phyloP scores from a whole-genome alignment of 208 protist species.

The Kentomonas sorsogonicus region DNA sequence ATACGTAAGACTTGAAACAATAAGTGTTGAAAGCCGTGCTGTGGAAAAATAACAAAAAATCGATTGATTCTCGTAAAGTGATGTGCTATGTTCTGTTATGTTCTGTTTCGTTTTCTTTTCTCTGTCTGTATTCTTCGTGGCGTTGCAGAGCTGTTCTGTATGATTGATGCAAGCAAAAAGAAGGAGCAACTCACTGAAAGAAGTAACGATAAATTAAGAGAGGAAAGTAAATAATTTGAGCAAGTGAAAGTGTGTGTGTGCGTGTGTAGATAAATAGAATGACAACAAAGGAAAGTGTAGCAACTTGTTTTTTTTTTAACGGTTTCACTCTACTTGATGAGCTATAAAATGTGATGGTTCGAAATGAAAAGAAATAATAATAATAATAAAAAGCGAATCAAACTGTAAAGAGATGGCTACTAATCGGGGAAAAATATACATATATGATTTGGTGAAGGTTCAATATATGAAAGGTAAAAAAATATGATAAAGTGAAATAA shows the following conservation, averaged over 20 bases:
- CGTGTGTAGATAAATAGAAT: background rate
- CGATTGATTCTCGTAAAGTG: background rate
- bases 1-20: slow-evolving; percentile 2
- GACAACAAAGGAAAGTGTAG: background rate
- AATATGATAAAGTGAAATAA: background rate
- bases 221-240: background rate
- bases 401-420: slow-evolving; percentile 8
- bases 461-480: background rate
- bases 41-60: slow-evolving; percentile 6
- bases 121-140: too few species aligned
- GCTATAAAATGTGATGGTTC: too few species aligned
- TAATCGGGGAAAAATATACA: too few species aligned
- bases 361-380: slow-evolving; percentile 13
- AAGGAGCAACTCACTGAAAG: too few species aligned
- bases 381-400: slow-evolving; percentile 16
- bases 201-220: background rate
- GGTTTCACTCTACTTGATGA: too few species aligned
- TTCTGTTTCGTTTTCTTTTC: too few species aligned
- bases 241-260: background rate
- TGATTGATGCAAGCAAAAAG: too few species aligned
- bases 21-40: background rate
- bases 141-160: too few species aligned
- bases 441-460: too few species aligned
- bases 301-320: slow-evolving; percentile 8
- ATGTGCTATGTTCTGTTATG: background rate